Evolutionary conservation across 2,329 filamentous ascomycete species (phyloP).

Genomic region (Sclerotinia spermophila): DNA sequence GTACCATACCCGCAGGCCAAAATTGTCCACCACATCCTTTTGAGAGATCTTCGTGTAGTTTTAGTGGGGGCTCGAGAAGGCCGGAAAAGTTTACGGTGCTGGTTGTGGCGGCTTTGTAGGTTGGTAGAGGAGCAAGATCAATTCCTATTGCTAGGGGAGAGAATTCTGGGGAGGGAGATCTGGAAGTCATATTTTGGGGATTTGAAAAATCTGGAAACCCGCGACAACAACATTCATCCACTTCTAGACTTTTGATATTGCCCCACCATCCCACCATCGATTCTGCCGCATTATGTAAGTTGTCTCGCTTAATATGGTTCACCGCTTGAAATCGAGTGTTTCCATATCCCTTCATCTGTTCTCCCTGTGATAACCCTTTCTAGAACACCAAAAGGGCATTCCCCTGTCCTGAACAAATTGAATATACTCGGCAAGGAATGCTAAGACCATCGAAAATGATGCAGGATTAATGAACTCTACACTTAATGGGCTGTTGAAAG

Average conservation of each 20-base stretch:
- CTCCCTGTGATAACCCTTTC: conserved; percentile 8
- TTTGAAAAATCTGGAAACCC: not conserved
- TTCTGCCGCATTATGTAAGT: conserved; percentile 11
- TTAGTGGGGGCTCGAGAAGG: conserved; percentile 64
- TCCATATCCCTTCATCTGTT: conserved; percentile 1
- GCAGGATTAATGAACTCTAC: not conserved
- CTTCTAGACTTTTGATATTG: conserved; percentile 7
- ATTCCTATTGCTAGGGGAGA: conserved; percentile 45
- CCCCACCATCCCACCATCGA: conserved; percentile 3
- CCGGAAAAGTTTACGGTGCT: conserved; percentile 65
- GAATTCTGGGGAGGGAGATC: conserved; percentile 35
- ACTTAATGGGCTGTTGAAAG: not conserved
- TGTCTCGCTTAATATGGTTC: not conserved
- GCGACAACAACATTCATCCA: not conserved
- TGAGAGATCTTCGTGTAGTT: conserved; percentile 78
- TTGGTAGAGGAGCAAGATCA: conserved; percentile 57
- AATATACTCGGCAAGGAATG: conserved; percentile 15
- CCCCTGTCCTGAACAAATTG: not conserved
- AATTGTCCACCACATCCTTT: conserved; percentile 89
- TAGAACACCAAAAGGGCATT: not conserved
- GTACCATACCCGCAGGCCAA: conserved; percentile 89
- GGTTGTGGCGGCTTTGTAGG: conserved; percentile 53
- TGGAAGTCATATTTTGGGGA: conserved; percentile 30
- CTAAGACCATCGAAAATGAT: conserved; percentile 8
- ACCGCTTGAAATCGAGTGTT: not conserved